These are phyloP conservation scores for Wickerhamomyces alni DNA, from an alignment of 805 yeast species.

Conservation along the genomic window DNA sequence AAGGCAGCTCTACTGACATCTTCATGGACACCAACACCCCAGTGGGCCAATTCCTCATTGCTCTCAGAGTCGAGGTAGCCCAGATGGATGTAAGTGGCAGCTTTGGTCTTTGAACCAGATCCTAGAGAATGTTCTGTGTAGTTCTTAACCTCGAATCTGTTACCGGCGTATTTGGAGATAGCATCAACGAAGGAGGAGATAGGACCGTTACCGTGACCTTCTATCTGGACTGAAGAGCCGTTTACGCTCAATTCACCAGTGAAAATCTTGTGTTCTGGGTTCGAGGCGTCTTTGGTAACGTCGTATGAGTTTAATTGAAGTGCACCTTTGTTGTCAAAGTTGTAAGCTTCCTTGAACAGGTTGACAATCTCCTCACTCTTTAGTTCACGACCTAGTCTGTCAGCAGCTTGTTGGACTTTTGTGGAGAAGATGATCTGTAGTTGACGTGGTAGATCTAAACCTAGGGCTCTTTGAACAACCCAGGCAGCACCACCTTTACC, in stretches of 20 bases:
- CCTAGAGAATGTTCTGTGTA: slow-evolving; percentile 74
- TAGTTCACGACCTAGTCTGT: slow-evolving; percentile 60
- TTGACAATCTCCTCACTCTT: slow-evolving; percentile 58
- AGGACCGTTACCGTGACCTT: slow-evolving; percentile 74
- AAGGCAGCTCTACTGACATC: slow-evolving; percentile 86
- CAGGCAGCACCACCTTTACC: slow-evolving; percentile 89
- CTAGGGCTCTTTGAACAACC: slow-evolving; percentile 65
- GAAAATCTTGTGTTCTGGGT: slow-evolving; percentile 37
- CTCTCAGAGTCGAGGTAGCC: slow-evolving; percentile 39
- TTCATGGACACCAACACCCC: slow-evolving; percentile 94
- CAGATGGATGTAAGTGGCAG: slow-evolving; percentile 67
- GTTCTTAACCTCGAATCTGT: slow-evolving; percentile 54
- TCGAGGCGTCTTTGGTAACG: slow-evolving; percentile 25
- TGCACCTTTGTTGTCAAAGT: slow-evolving; percentile 35
- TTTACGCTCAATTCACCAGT: slow-evolving; percentile 34
- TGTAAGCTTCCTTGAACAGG: slow-evolving; percentile 51
- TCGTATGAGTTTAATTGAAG: slow-evolving; percentile 37
- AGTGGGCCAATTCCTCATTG: slow-evolving; percentile 37
- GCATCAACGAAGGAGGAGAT: slow-evolving; percentile 70
- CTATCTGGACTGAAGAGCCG: slow-evolving; percentile 28
- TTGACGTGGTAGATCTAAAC: slow-evolving; percentile 67
- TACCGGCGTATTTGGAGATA: slow-evolving; percentile 43
- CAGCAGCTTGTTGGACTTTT: slow-evolving; percentile 61
- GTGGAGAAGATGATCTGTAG: slow-evolving; percentile 65
- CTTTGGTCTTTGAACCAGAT: slow-evolving; percentile 62